Evolutionary conservation across 768 basidiomycete genomes (phyloP), one percentile per base, ranked within the genome.

Genomic region (Pleurotus tuber-regium): DNA sequence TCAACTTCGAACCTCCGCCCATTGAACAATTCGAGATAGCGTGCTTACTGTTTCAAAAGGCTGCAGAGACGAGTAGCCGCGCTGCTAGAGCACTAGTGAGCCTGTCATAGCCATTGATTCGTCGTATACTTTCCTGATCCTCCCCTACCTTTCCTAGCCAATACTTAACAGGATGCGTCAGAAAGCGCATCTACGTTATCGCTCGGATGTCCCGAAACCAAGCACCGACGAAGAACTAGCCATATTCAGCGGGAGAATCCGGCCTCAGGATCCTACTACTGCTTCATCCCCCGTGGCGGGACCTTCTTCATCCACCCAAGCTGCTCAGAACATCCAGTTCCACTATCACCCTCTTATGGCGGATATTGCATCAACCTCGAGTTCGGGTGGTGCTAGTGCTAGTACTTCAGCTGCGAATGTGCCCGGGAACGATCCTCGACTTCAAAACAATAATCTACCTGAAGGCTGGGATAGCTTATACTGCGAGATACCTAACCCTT

Each of bases 41-140:
- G n/a, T 80, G 70, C 43, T 60, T 57, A 1, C 65, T 80, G 46
- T 82, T 81, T 57, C 58, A 60, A 12, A 62, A 58, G 23, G 78
- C 76, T 9, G 72, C 79, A 10, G 61, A 70, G 53, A 72, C 67
- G 7, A 79, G 74, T 51, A 74, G 60, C 51, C 74, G 79, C n/a
- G 80, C 80, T 24, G 74, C 73, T 11, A 68, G 66, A 51, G 78
- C 77, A 14, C 57, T 78, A 66, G 80, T 80, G 47, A 57, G 69
- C 54, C 19, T 26, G 52, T 50, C 28, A 24, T 2, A 10, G 26
- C 35, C 19, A 30, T 44, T 6, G 12, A 8, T 11, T 14, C 23
- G 12, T 24, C 25, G 30, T 44, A 21, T 43, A 35, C 14, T 31
- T 49, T 23, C 48, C n/a, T n/a, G n/a, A n/a, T n/a, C 43, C 14